These are phyloP conservation scores for Knoxdaviesia proteae DNA, from an alignment of 2,329 filamentous ascomycete genomes.

Conservation along the genomic window DNA sequence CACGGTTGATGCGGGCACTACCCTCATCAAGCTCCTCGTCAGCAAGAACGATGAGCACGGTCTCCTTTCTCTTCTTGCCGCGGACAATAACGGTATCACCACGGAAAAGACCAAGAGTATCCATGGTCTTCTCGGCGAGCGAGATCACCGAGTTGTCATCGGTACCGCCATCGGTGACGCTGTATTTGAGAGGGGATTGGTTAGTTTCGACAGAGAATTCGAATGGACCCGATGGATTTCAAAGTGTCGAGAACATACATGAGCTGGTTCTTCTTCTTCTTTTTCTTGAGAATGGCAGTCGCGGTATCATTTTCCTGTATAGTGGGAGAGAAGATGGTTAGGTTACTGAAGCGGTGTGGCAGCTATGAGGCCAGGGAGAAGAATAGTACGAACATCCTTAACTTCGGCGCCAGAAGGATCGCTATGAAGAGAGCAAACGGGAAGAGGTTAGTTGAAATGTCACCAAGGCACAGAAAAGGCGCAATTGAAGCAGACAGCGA, in stretches of 20 bases:
- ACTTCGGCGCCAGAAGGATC: conserved; percentile 76
- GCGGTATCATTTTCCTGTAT: conserved; percentile 68
- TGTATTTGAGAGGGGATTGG: conserved; percentile 15
- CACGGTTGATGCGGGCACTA: conserved; percentile 91
- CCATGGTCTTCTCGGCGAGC: conserved; percentile 97
- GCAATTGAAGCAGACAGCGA: background rate
- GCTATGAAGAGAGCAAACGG: conserved; percentile 22
- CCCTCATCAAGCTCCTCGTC: conserved; percentile 97
- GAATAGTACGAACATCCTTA: conserved; percentile 45
- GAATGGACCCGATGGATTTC: background rate
- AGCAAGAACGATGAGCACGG: conserved; percentile 87
- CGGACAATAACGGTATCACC: conserved; percentile 95
- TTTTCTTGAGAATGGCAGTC: conserved; percentile 97
- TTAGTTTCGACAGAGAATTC: background rate
- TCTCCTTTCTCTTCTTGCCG: conserved; percentile 99
- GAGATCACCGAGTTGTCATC: conserved; percentile 99
- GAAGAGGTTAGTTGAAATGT: conserved; percentile 15
- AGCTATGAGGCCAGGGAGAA: background rate
- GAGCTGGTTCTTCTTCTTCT: conserved; percentile 99
- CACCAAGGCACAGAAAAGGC: background rate
- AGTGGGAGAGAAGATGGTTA: conserved; percentile 13
- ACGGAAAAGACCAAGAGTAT: conserved; percentile 92
- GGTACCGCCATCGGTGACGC: conserved; percentile 93
- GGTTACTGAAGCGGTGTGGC: conserved; percentile 6
- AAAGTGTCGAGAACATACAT: conserved; percentile 41